Evolutionary conservation across 139 green algal genomes (phyloP).

Genomic region (Haematococcus lacustris): DNA sequence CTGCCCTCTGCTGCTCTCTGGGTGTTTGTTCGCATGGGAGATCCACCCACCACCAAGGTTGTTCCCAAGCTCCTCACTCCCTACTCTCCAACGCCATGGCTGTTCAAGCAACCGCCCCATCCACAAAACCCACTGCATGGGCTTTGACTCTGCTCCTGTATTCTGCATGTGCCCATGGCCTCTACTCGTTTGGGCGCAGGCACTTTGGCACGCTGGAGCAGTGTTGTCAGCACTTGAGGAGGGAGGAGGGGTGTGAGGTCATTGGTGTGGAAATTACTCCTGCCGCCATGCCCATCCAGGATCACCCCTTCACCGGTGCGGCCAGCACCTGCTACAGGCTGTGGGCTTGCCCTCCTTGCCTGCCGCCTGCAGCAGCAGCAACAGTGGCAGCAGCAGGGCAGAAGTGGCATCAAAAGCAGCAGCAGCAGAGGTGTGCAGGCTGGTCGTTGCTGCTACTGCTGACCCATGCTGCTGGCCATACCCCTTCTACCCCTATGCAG

Average conservation of each 20-base stretch:
- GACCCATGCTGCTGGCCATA: background rate
- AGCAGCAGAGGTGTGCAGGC: background rate
- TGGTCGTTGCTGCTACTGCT: background rate
- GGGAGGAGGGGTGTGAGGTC: slow-evolving; percentile 53
- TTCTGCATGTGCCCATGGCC: no score
- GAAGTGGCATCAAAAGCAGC: no score
- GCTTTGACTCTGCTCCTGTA: no score
- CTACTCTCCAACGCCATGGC: background rate
- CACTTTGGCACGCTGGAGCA: slow-evolving; percentile 69
- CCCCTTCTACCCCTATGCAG: slow-evolving; percentile 16
- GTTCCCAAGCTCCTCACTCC: background rate
- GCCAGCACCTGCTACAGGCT: background rate
- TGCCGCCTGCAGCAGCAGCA: background rate
- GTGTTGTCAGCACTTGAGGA: slow-evolving; percentile 38
- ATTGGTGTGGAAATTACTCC: slow-evolving; percentile 86
- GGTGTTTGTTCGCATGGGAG: no score
- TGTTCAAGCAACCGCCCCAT: background rate
- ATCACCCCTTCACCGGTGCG: slow-evolving; percentile 59
- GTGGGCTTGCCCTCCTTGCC: background rate
- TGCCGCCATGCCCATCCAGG: slow-evolving; percentile 55
- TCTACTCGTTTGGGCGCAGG: background rate
- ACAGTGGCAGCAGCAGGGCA: background rate
- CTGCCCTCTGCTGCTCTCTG: no score
- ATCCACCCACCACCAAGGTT: background rate
- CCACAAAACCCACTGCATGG: no score